These are phyloP conservation scores for Coemansia sp. DNA, from an alignment of 192 early-diverging fungal species.

Conservation along the genomic window DNA sequence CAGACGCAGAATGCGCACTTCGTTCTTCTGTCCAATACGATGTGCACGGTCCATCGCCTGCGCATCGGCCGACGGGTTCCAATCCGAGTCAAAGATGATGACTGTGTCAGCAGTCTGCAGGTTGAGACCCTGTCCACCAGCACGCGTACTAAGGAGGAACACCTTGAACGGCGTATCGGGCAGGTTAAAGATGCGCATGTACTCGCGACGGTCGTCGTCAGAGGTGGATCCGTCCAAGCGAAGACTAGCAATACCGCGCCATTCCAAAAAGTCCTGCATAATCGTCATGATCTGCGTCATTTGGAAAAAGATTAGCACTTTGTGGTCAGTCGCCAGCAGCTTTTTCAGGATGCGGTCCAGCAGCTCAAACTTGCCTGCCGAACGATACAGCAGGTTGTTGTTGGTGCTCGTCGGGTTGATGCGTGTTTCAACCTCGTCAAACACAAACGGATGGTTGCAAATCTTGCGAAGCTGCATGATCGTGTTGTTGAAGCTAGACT, in stretches of 20 bases:
- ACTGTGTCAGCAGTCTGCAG: constrained; percentile 97
- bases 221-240: constrained; percentile 91
- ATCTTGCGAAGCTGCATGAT: constrained; percentile 99
- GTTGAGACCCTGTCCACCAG: constrained; percentile 95
- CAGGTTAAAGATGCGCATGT: constrained; percentile 83
- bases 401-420: constrained; percentile 72
- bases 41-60: constrained; percentile 99
- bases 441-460: constrained; percentile 98
- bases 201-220: constrained; percentile 77
- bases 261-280: constrained; percentile 91
- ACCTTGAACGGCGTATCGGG: constrained; percentile 77
- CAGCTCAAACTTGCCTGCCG: constrained; percentile 95
- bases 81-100: constrained; percentile 97
- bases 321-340: constrained; percentile 74
- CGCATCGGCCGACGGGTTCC: constrained; percentile 98
- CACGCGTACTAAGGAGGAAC: constrained; percentile 92
- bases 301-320: constrained; percentile 79
- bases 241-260: constrained; percentile 69
- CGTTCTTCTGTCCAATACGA: constrained; percentile 98
- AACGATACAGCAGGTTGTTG: constrained; percentile 78
- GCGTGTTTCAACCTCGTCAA: constrained; percentile 83
- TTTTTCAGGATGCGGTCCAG: constrained; percentile 95
- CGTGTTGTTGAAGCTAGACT: constrained; percentile 79
- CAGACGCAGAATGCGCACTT: constrained; percentile 91
- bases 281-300: constrained; percentile 94